phyloP scores from a whole-genome alignment of 1,284 basidiomycete species.

The Cryptococcus wingfieldii region DNA sequence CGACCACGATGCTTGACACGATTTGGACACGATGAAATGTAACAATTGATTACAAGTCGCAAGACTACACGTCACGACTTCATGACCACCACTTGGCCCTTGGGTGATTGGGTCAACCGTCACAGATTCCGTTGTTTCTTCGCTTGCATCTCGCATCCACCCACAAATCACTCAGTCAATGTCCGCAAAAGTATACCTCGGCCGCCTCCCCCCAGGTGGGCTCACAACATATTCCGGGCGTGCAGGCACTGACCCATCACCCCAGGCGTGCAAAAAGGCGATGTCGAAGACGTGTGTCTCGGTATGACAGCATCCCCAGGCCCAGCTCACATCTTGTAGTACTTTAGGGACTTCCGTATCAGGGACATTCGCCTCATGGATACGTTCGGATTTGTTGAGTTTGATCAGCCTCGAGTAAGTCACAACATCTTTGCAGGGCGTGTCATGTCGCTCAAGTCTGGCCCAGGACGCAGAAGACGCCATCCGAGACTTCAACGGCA shows the following conservation, averaged over 20 bases:
- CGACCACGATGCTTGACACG: no score
- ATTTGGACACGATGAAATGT: no score
- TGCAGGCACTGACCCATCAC: background rate
- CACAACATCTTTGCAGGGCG: background rate
- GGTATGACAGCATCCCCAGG: background rate
- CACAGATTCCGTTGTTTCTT: no score
- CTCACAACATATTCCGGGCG: background rate
- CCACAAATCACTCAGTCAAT: constrained; percentile 3
- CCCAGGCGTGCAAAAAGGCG: constrained; percentile 28
- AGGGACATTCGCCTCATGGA: constrained; percentile 91
- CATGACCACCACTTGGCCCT: no score
- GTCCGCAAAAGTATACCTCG: constrained; percentile 43
- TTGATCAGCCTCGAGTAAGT: constrained; percentile 69
- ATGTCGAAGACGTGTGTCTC: constrained; percentile 38
- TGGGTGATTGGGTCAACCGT: no score
- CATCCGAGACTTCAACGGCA: constrained; percentile 76
- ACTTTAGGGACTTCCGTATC: constrained; percentile 78
- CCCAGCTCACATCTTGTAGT: constrained; percentile 47
- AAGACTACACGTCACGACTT: no score
- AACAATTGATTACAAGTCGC: no score
- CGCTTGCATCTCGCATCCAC: no score
- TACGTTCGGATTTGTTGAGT: constrained; percentile 92
- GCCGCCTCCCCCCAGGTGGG: constrained; percentile 42
- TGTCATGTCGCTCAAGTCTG: constrained; percentile 8
- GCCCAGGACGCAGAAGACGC: constrained; percentile 86